Percentiles rank a stretch among this genome's conserved stretches.
Evolutionary conservation across 768 basidiomycete genomes (phyloP).

Genomic region (Paxillus rubicundulus): DNA sequence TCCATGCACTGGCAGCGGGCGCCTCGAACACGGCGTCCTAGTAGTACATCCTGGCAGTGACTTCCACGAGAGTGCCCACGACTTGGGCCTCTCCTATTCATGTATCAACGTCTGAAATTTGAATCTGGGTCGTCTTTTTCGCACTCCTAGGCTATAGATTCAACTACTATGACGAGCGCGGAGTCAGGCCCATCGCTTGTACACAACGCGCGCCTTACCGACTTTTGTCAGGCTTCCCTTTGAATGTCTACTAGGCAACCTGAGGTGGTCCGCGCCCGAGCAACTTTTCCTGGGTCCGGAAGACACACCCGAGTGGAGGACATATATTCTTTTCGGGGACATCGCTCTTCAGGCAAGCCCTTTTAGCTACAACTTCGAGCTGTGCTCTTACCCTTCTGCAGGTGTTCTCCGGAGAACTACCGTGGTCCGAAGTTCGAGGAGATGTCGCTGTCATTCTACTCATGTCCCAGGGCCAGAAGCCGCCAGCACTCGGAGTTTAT

Average conservation of each 20-base stretch:
- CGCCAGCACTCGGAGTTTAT: constrained; percentile 9
- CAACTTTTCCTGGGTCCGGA: constrained; percentile 21
- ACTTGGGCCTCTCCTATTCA: too few relatives aligned
- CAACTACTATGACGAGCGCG: too few relatives aligned
- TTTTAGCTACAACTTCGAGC: background rate
- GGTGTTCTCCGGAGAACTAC: constrained; percentile 21
- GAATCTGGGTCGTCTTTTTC: too few relatives aligned
- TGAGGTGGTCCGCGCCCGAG: constrained; percentile 40
- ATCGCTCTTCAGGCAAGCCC: constrained; percentile 25
- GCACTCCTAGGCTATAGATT: too few relatives aligned
- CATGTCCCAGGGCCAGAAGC: background rate
- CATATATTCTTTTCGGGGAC: constrained; percentile 28
- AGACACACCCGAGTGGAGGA: background rate
- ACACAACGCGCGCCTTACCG: constrained; percentile 37
- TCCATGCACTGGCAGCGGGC: too few relatives aligned
- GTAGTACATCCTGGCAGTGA: too few relatives aligned
- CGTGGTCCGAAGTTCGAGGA: constrained; percentile 7
- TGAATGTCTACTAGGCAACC: constrained; percentile 26
- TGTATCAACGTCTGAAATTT: too few relatives aligned
- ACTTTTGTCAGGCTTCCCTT: constrained; percentile 36
- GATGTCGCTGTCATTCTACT: constrained; percentile 6
- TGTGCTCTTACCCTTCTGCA: background rate
- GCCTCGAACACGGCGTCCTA: too few relatives aligned
- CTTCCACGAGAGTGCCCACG: too few relatives aligned
- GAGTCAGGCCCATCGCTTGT: too few relatives aligned